Evolutionary conservation across 257 asterid species (phyloP), one percentile per base, ranked within the genome.

Genomic region (Salvia hispanica): DNA sequence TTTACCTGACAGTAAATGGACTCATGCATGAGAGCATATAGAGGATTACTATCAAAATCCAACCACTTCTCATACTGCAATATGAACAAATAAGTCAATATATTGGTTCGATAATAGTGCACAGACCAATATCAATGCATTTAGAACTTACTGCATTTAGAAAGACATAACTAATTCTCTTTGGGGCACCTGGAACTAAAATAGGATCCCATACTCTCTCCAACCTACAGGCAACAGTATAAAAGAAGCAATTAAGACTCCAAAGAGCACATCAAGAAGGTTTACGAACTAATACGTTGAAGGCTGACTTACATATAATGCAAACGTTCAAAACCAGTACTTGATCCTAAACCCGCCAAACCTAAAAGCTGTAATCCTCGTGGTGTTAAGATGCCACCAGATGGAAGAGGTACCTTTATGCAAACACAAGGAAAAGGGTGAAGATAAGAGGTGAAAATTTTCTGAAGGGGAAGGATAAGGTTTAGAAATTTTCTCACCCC

Each of bases 121-220:
- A 57, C 33, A 10, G 70, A 47, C 44, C 50, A 56, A 64, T 25
- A 40, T 59, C 57, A 61, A 67, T 71, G 52, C 43, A 61, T 83
- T 69, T 40, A 4, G 57, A 37, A 61, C 97, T 86, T 83, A 93
- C 98, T 39, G 96, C 93, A 77, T 69, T 88, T 77, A 93, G 74
- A 76, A 93, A 93, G 84, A 67, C 69, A 79, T 78, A 83, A 83
- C 99, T 93, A 73, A 93, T 86, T 74, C 67, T 86, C 88, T 79
- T 84, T 25, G 81, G 83, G 51, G 92, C 86, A 54, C 95, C 95
- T 28, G 90, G 88, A 75, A 88, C 95, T 63, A 93, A 74, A 45
- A 81, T 76, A 67, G 99, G 97, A 81, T 93, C 99, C 97, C 97
- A 93, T 31, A 72, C 95, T 72, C 92, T 78, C 88, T 93, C 97